Evolutionary conservation across 2,329 filamentous ascomycete genomes (phyloP).

Genomic region (Talaromyces rugulosus): DNA sequence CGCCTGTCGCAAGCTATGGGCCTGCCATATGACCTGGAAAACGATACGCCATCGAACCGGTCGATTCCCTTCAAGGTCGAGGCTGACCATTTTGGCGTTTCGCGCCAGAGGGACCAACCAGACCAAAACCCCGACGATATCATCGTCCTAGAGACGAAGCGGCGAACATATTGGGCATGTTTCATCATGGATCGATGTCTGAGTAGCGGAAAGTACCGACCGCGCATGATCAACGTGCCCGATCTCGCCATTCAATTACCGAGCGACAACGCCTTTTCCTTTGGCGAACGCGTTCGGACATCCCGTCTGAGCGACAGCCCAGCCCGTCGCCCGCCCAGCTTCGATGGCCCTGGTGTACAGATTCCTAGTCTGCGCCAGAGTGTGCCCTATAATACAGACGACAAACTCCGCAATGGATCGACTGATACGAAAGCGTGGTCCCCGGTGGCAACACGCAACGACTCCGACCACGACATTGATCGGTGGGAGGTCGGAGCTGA

Average conservation of each 20-base stretch:
- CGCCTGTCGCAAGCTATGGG: slow-evolving; percentile 44
- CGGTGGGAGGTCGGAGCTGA: slow-evolving; percentile 51
- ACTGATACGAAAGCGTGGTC: slow-evolving; percentile 36
- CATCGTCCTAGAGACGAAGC: slow-evolving; percentile 49
- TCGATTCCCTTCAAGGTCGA: slow-evolving; percentile 35
- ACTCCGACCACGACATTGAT: slow-evolving; percentile 43
- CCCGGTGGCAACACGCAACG: slow-evolving; percentile 34
- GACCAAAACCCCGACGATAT: slow-evolving; percentile 44
- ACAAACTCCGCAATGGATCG: slow-evolving; percentile 34
- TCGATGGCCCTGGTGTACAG: slow-evolving; percentile 36
- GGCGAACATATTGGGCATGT: slow-evolving; percentile 52
- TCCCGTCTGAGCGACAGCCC: slow-evolving; percentile 44
- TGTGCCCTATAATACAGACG: slow-evolving; percentile 32
- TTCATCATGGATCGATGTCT: slow-evolving; percentile 51
- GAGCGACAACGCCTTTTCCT: slow-evolving; percentile 48
- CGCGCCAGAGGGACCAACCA: slow-evolving; percentile 29
- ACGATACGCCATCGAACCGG: slow-evolving; percentile 39
- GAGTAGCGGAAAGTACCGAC: slow-evolving; percentile 46
- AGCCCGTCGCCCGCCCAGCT: slow-evolving; percentile 33
- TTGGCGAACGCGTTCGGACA: slow-evolving; percentile 52
- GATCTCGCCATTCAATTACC: slow-evolving; percentile 39
- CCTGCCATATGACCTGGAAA: slow-evolving; percentile 42
- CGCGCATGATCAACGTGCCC: slow-evolving; percentile 48
- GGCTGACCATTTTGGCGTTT: slow-evolving; percentile 33
- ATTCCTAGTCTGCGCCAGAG: slow-evolving; percentile 41